Base-by-base conservation (phyloP, 2,329 filamentous ascomycete genomes). In the Phialophora tarda region DNA sequence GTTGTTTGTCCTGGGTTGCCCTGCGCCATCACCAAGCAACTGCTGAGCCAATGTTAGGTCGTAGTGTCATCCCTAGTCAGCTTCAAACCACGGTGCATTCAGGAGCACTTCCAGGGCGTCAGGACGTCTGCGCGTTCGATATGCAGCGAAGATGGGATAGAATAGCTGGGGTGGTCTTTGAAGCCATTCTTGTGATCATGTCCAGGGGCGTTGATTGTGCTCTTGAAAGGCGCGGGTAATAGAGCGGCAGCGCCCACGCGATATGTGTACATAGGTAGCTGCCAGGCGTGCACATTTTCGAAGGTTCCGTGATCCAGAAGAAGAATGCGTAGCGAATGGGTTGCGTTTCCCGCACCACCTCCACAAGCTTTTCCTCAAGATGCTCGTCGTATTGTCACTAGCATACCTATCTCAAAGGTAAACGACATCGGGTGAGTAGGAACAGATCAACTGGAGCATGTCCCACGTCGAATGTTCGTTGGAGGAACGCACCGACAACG, bases 91-190 rank as follows among this genome's bases (percentile, higher is more conserved):
- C n/a, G n/a, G 30, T 32, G 30, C 56, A 48, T 38, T 44, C 28
- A 59, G 34, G 4, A 59, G 56, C n/a, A 59, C 56, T 44, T 59
- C 56, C 56, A 59, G 56, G 32, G 56, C 56, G 56, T 59, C 56
- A 17, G 56, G 30, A 24, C 34, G 28, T 59, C 56, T 44, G 56
- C 34, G 56, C 34, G 56, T 24, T 59, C 30, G 56, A 59, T 59
- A n/a, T 26, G 56, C 56, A 26, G 56, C 3, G 28, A 26, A 59
- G 34, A 59, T 59, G 17, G 56, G 56, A 44, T 41, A 48, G 56
- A 44, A 48, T 34, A 59, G 56, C 30, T 44, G 34, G n/a, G n/a
- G 56, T 23, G 41, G 56, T 59, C 34, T 44, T 1, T 4, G 56
- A 44, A 38, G 56, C 56, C 56, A 59, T 59, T 34, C 34, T 59